Evolutionary conservation across 805 yeast species (phyloP).

Genomic region (Yarrowia yakushimensis): DNA sequence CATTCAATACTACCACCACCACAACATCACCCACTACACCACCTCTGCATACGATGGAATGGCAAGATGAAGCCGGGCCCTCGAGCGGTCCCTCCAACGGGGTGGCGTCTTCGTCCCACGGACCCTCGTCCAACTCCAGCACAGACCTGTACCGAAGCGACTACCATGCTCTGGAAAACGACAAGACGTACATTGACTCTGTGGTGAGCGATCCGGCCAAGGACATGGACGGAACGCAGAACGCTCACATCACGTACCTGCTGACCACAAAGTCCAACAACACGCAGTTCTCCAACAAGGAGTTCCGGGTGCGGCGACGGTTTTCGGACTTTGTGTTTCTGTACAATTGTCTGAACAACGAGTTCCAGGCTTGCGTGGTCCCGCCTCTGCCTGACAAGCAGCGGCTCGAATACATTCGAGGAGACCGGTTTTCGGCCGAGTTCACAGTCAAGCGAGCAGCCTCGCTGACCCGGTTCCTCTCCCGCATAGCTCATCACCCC

Average conservation of each 20-base stretch:
- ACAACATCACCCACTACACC: background rate
- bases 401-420: conserved; percentile 85
- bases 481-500: conserved; percentile 73
- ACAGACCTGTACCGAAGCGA: conserved; percentile 12
- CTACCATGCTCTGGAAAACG: conserved; percentile 20
- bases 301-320: conserved; percentile 64
- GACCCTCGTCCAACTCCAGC: background rate
- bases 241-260: conserved; percentile 71
- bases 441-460: conserved; percentile 81
- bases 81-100: background rate
- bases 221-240: conserved; percentile 65
- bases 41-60: background rate
- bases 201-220: conserved; percentile 59
- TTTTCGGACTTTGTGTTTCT: conserved; percentile 83
- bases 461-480: conserved; percentile 71
- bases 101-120: background rate
- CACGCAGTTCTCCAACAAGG: conserved; percentile 49
- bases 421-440: conserved; percentile 82
- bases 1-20: background rate
- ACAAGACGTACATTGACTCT: conserved; percentile 39
- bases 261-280: conserved; percentile 60
- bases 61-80: conserved; percentile 21
- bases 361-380: conserved; percentile 77
- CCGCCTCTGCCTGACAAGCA: conserved; percentile 95
- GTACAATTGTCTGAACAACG: conserved; percentile 68